A percentile compares a stretch with the other conserved stretches of the same genome.
Conservation (phyloP, 257 asterid genomes). For the Schizonepeta tenuifolia region DNA sequence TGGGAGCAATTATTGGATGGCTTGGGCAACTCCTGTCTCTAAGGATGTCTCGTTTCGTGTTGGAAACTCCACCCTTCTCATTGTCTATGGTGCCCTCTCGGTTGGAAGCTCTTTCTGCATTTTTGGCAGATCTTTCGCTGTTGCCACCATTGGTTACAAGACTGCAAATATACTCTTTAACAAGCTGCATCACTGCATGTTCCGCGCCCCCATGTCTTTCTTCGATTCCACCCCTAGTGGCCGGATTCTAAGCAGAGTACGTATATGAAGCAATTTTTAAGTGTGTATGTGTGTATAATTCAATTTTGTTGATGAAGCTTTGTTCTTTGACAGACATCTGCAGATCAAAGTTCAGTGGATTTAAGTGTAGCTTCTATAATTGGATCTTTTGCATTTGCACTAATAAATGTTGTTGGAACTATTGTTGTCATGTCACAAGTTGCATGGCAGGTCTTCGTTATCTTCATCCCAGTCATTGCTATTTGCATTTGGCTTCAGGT, state of each 20-base stretch:
- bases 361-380: conserved; percentile 51
- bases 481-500: conserved; percentile 84
- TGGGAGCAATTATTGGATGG: conserved; percentile 97
- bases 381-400: conserved; percentile 63
- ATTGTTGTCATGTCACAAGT: conserved; percentile 81
- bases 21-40: conserved; percentile 95
- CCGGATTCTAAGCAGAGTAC: conserved; percentile 77
- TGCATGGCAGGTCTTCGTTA: conserved; percentile 84
- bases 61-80: conserved; percentile 58
- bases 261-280: background rate
- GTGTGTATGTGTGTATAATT: background rate
- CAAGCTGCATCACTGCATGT: conserved; percentile 69
- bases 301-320: background rate
- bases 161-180: conserved; percentile 73
- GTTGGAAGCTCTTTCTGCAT: conserved; percentile 69
- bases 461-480: conserved; percentile 70
- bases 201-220: conserved; percentile 95
- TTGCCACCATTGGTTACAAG: conserved; percentile 63
- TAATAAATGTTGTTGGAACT: conserved; percentile 68
- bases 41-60: conserved; percentile 59
- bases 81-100: conserved; percentile 65
- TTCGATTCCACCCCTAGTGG: conserved; percentile 95
- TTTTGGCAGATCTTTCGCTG: conserved; percentile 59
- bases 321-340: conserved; percentile 62
- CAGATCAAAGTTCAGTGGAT: conserved; percentile 85